Evolutionary conservation across 2,329 filamentous ascomycete species (phyloP), one percentile per base, ranked within the genome.

Genomic region (Ascocoryne sarcoides): DNA sequence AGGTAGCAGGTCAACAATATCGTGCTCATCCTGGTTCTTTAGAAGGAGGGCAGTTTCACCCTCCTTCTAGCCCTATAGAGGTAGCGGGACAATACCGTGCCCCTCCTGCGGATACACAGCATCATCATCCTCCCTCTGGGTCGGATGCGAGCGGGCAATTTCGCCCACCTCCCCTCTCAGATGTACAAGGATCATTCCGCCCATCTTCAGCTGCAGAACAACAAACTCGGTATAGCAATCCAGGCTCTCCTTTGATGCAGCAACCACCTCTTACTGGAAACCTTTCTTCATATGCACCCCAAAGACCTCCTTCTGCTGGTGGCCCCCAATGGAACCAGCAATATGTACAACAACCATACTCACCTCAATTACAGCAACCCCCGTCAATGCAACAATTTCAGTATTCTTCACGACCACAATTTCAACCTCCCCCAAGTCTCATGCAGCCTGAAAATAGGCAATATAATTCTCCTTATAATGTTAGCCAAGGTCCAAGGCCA

Each of bases 381-480:
- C n/a, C n/a, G n/a, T n/a, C n/a, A n/a, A n/a, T n/a, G n/a, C 51
- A 38, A 35, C 45, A 45, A 15, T 48, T 42, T 8, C 51, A 42
- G 36, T 53, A 44, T 32, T 40, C 43, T 36, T 45, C 41, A 32
- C 45, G 52, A 18, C 37, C 47, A 29, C 43, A 44, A n/a, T 56
- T 51, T 43, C 43, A 48, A 12, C 48, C 46, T 36, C 45, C 42
- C 4, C 45, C 50, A 15, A 43, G 41, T 39, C 42, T 55, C 15
- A 40, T 49, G 33, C 47, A 47, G 21, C 41, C 47, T 2, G 51
- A 59, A 30, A 50, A 50, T 23, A 50, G 55, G 19, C 53, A 58
- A 18, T 59, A 60, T 29, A 59, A 52, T 32, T 60, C 57, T 19
- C 58, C 58, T 10, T 60, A 60, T 35, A 56, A 59, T 42, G 42